Percentiles rank a stretch among this genome's conserved stretches.
Conservation (phyloP, 352 stramenopile genomes). For the Pythium dissotocum region DNA sequence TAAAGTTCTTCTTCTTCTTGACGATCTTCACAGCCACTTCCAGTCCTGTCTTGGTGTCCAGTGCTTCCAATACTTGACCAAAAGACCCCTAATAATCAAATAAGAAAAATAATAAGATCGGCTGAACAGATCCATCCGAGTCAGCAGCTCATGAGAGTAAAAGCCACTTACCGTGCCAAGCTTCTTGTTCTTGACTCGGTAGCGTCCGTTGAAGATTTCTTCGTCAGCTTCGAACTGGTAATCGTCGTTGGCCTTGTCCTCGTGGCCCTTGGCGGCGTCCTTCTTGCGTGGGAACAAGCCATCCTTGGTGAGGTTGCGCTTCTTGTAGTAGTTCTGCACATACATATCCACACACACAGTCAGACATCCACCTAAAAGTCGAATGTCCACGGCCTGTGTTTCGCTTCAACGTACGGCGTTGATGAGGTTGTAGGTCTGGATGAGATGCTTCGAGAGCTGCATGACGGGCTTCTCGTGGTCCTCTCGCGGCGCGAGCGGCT, state of each 20-base stretch:
- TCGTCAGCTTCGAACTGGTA: slow-evolving; percentile 65
- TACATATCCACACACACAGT: slow-evolving; percentile 7
- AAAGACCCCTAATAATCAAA: slow-evolving; percentile 64
- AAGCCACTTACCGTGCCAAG: slow-evolving; percentile 63
- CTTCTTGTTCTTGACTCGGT: slow-evolving; percentile 64
- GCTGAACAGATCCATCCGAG: neutral
- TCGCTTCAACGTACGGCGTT: slow-evolving; percentile 71
- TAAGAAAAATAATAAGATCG: slow-evolving; percentile 3
- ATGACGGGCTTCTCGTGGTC: slow-evolving; percentile 43
- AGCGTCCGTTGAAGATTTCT: slow-evolving; percentile 80
- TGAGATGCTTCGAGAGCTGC: slow-evolving; percentile 91
- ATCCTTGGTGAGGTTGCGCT: slow-evolving; percentile 60
- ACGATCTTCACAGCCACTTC: slow-evolving; percentile 99
- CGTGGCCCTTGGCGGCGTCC: slow-evolving; percentile 32
- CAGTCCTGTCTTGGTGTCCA: slow-evolving; percentile 69
- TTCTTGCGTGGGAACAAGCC: slow-evolving; percentile 55
- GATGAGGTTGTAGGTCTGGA: slow-evolving; percentile 97
- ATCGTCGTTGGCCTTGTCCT: slow-evolving; percentile 36
- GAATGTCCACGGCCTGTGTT: slow-evolving; percentile 2
- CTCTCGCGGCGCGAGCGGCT: slow-evolving; percentile 25
- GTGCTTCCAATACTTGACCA: slow-evolving; percentile 78
- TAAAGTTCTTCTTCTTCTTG: slow-evolving; percentile 98
- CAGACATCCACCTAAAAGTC: slow-evolving; percentile 4
- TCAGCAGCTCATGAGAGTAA: neutral
- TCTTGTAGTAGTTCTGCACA: slow-evolving; percentile 81